phyloP scores from a whole-genome alignment of 2,329 filamentous ascomycete species.

The Rhynchosporium graminicola region DNA sequence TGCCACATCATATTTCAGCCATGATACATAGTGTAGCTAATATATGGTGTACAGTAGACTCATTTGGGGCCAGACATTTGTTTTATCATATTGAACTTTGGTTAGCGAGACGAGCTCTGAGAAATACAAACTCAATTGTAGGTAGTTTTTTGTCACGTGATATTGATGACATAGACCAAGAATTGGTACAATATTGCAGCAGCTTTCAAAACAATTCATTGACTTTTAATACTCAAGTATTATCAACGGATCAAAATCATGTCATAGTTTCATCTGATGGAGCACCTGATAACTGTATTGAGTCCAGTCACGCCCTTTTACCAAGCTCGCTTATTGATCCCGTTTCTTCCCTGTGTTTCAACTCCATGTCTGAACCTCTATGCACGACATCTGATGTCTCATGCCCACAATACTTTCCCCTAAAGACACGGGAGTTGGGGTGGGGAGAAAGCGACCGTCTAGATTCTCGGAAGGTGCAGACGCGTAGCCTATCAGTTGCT shows the following conservation, averaged over 20 bases:
- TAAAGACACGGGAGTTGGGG: no score
- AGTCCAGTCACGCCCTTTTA: not conserved
- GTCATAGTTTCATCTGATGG: not conserved
- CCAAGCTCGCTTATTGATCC: not conserved
- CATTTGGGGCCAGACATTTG: no score
- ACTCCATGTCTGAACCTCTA: not conserved
- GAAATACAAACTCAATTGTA: no score
- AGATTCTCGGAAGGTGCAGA: no score
- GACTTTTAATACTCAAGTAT: no score
- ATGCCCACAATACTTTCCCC: not conserved
- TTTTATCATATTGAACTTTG: no score
- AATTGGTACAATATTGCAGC: no score
- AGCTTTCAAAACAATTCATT: not conserved
- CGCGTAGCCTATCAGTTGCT: not conserved
- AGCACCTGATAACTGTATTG: not conserved
- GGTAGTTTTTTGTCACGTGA: no score
- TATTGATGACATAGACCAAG: no score
- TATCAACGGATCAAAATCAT: not conserved
- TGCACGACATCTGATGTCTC: not conserved
- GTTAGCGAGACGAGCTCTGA: no score
- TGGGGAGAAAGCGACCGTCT: no score
- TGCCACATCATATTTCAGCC: not conserved
- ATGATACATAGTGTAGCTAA: not conserved
- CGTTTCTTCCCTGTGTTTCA: not conserved
- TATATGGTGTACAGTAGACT: no score